phyloP scores from a whole-genome alignment of 768 basidiomycete species.

The Obba rivulosa region DNA sequence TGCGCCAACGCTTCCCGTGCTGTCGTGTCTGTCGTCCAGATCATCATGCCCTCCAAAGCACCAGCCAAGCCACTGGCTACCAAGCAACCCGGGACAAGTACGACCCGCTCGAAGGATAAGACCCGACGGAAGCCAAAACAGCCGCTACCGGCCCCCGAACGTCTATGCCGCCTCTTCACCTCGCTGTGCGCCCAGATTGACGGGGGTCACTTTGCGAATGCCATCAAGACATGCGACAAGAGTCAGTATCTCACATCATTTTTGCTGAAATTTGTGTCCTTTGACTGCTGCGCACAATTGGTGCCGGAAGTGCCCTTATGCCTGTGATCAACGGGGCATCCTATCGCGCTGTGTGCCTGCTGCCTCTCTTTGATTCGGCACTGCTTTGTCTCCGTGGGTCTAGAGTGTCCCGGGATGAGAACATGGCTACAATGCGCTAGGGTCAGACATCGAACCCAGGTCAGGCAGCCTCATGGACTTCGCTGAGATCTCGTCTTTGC shows the following conservation, averaged over 20 bases:
- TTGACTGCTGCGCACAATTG: background rate
- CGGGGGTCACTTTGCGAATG: constrained; percentile 80
- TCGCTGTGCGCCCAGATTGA: constrained; percentile 86
- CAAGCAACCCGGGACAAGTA: background rate
- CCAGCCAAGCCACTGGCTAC: background rate
- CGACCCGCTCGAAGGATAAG: background rate
- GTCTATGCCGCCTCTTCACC: constrained; percentile 59
- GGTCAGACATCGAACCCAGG: too few species aligned
- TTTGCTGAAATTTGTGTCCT: too few species aligned
- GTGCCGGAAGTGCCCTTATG: too few species aligned
- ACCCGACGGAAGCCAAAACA: constrained; percentile 19
- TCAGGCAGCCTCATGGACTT: too few species aligned
- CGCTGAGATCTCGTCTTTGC: too few species aligned
- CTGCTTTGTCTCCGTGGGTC: too few species aligned
- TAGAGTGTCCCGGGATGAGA: too few species aligned
- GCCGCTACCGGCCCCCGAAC: constrained; percentile 27
- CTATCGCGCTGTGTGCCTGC: too few species aligned
- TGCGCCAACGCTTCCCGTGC: too few species aligned
- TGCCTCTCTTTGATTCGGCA: too few species aligned
- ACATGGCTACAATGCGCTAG: too few species aligned
- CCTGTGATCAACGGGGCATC: too few species aligned
- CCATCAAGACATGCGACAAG: constrained; percentile 89
- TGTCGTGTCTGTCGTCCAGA: background rate
- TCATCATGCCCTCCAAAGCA: constrained; percentile 6
- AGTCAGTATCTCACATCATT: constrained; percentile 48